Evolutionary conservation across 176 grass and related monocot species (phyloP), one percentile per base, ranked within the genome.

Genomic region (Calamus simplicifolius): DNA sequence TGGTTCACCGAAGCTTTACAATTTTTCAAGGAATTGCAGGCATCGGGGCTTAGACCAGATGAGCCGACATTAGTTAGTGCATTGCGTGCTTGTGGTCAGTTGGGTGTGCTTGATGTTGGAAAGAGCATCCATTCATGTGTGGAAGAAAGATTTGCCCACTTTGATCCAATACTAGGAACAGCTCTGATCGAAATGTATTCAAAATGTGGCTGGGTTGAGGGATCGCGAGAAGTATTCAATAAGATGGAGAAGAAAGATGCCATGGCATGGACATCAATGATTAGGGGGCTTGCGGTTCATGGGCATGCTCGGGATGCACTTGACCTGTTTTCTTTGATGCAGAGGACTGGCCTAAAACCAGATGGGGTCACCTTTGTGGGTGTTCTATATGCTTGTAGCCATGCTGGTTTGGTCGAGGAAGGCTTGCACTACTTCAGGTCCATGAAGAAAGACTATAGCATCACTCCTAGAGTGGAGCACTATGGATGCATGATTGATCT

Each of bases 171-270:
- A 5, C 8, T 55, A 26, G 64, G 50, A 12, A 68, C 64, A 35
- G 27, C 64, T 38, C 52, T 68, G 27, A 54, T 68, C 4, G 64
- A 68, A 16, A 68, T 68, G 64, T 68, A 68, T 51, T 53, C 51
- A 4, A 68, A 16, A 68, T 68, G 64, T 30, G 64, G 64, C 2
- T 56, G 64, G n/a, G 35, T 43, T 8, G 51, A 68, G n/a, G 50
- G 7, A 23, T 27, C 64, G 3, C 27, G 17, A 6, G 16, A 55
- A 38, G 51, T 68, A 51, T 68, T 68, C 51, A 28, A 38, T 10
- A 68, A 68, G 50, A 68, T 68, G 64, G 16, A 51, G 6, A 55
- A 68, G 18, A 54, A 27, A 68, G 64, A 68, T 54, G 51, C 28
- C 51, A 55, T 68, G 51, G 64, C 64, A 5, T 55, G 51, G 64